Conservation (phyloP, 192 early-diverging fungal genomes). For the Phycomyces nitens region DNA sequence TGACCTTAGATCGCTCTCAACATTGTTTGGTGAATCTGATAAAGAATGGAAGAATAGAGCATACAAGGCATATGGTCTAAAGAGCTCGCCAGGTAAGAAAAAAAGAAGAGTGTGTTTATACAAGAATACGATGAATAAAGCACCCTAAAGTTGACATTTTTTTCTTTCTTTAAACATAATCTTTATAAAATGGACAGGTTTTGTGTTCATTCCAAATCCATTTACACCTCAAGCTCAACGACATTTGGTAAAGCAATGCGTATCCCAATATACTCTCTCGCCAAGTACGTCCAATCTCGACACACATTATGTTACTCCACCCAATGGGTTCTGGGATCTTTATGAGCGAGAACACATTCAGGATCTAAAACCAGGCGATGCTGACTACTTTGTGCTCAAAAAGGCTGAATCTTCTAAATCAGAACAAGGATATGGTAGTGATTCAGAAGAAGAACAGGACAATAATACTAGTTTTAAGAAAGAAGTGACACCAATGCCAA, state of each 20-base stretch:
- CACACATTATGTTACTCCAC: constrained; percentile 73
- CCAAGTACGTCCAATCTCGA: constrained; percentile 90
- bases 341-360: constrained; percentile 38
- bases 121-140: too few relatives aligned
- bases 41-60: not conserved
- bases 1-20: constrained; percentile 10
- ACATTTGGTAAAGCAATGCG: constrained; percentile 62
- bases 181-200: too few relatives aligned
- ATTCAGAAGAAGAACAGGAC: not conserved
- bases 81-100: constrained; percentile 2
- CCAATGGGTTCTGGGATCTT: constrained; percentile 57
- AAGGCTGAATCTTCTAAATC: not conserved
- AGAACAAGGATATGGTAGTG: not conserved
- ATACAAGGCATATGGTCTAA: constrained; percentile 4
- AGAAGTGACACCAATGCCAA: constrained; percentile 6
- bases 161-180: too few relatives aligned
- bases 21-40: constrained; percentile 14
- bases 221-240: constrained; percentile 73
- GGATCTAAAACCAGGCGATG: constrained; percentile 20
- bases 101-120: too few relatives aligned
- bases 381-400: constrained; percentile 27
- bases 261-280: constrained; percentile 68
- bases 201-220: constrained; percentile 77
- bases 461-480: constrained; percentile 29
- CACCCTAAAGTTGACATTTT: too few relatives aligned